These are phyloP conservation scores for Penicillium crystallinum DNA, from an alignment of 495 filamentous ascomycete species.

Conservation along the genomic window DNA sequence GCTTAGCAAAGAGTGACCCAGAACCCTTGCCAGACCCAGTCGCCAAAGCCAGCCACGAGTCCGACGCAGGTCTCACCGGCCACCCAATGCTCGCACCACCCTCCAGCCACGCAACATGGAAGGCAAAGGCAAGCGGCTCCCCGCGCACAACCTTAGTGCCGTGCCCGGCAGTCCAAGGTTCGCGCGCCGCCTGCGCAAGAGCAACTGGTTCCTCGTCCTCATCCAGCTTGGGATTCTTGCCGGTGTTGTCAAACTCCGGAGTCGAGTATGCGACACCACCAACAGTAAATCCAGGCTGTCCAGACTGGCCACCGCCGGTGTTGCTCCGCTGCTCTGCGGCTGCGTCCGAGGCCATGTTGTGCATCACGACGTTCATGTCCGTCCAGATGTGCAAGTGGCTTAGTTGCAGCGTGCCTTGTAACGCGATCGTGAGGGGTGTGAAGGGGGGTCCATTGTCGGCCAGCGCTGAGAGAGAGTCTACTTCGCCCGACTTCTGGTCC, in stretches of 20 bases:
- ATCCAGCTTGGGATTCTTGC: slow-evolving; percentile 29
- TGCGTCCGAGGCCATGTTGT: slow-evolving; percentile 52
- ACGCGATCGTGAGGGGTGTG: slow-evolving; percentile 70
- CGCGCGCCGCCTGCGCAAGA: slow-evolving; percentile 34
- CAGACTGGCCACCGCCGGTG: slow-evolving; percentile 17
- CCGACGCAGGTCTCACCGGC: slow-evolving; percentile 24
- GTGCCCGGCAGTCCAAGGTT: slow-evolving; percentile 44
- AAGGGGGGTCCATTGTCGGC: slow-evolving; percentile 43
- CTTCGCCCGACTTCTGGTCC: slow-evolving; percentile 11
- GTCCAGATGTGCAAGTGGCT: slow-evolving; percentile 90
- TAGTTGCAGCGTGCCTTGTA: slow-evolving; percentile 82
- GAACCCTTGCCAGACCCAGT: slow-evolving; percentile 6
- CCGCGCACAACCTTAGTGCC: slow-evolving; percentile 74
- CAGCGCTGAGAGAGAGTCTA: slow-evolving; percentile 25
- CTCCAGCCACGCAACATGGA: slow-evolving; percentile 83
- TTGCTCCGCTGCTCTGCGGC: slow-evolving; percentile 20
- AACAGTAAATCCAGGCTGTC: slow-evolving; percentile 62
- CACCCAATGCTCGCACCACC: slow-evolving; percentile 51
- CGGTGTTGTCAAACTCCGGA: slow-evolving; percentile 54
- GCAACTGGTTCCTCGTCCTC: slow-evolving; percentile 30
- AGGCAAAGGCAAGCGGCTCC: slow-evolving; percentile 72
- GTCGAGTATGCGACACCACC: slow-evolving; percentile 83
- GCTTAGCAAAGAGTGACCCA: slow-evolving; percentile 28
- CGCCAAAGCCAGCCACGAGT: slow-evolving; percentile 40
- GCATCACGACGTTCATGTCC: slow-evolving; percentile 79